These are phyloP conservation scores for Kwoniella sp. DNA, from an alignment of 768 basidiomycete genomes.

Conservation along the genomic window DNA sequence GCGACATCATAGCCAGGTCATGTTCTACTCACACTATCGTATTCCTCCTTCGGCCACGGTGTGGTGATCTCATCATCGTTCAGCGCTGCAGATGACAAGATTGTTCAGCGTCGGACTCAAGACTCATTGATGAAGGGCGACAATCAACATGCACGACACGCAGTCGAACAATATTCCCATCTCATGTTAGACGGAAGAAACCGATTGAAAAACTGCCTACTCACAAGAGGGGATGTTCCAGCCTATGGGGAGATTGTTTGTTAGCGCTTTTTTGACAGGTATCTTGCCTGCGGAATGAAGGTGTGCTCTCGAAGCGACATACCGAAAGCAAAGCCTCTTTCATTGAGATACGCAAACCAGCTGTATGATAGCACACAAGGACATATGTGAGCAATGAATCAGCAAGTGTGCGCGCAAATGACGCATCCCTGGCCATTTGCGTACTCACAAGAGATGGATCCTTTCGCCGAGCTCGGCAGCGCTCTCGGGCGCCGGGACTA, in stretches of 20 bases:
- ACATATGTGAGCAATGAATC: not conserved
- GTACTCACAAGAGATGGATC: constrained; percentile 43
- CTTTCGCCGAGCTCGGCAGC: constrained; percentile 30
- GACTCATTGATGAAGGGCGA: too few relatives aligned
- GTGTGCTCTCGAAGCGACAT: too few relatives aligned
- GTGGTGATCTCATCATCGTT: constrained; percentile 43
- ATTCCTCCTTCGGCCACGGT: constrained; percentile 38
- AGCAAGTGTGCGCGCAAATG: not conserved
- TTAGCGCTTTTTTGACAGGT: too few relatives aligned
- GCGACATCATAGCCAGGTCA: not conserved
- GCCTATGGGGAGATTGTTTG: constrained; percentile 9
- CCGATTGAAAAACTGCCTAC: not conserved
- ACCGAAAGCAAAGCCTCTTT: constrained; percentile 25
- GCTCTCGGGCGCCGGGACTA: constrained; percentile 21
- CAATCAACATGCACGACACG: too few relatives aligned
- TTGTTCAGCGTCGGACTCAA: too few relatives aligned
- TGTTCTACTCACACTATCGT: constrained; percentile 25
- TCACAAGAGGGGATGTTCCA: constrained; percentile 25
- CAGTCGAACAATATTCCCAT: too few relatives aligned
- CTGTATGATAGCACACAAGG: constrained; percentile 14
- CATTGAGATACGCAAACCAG: constrained; percentile 37
- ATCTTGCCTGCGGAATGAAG: too few relatives aligned
- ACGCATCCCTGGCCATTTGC: too few relatives aligned
- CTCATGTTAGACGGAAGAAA: too few relatives aligned
- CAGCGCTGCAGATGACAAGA: constrained; percentile 14